Evolutionary conservation across 306 rosid species (phyloP).

Genomic region (Cucumis hystrix): DNA sequence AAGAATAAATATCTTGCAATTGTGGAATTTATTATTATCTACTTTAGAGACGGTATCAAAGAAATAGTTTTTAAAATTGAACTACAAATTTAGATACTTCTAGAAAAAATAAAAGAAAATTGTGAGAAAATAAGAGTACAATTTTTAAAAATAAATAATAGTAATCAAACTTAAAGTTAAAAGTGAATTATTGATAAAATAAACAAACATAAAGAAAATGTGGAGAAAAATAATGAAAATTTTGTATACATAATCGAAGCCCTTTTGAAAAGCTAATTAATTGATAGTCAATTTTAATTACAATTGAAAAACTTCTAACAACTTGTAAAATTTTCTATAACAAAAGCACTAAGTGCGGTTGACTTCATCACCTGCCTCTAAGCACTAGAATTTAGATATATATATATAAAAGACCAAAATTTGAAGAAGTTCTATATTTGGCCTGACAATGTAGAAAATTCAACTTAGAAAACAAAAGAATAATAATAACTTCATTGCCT

Average conservation of each 20-base stretch:
- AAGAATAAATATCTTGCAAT: too few relatives aligned
- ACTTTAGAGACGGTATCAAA: too few relatives aligned
- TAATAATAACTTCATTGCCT: not conserved
- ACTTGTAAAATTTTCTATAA: not conserved
- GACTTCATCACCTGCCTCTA: not conserved
- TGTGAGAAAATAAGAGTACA: too few relatives aligned
- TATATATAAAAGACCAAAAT: not conserved
- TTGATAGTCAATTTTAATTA: not conserved
- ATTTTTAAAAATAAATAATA: too few relatives aligned
- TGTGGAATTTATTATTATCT: too few relatives aligned
- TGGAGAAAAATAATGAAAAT: not conserved
- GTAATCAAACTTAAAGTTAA: too few relatives aligned
- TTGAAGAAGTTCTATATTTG: not conserved
- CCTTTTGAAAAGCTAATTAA: not conserved
- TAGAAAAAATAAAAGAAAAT: too few relatives aligned
- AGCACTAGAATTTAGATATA: not conserved
- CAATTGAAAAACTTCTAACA: not conserved
- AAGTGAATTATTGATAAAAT: too few relatives aligned
- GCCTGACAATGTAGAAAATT: not conserved
- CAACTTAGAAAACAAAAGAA: not conserved
- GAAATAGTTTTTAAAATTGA: too few relatives aligned
- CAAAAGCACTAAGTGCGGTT: not conserved
- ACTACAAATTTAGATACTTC: too few relatives aligned
- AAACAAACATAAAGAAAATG: too few relatives aligned
- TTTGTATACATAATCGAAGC: not conserved